Evolutionary conservation across 495 filamentous ascomycete species (phyloP), one percentile per base, ranked within the genome.

Genomic region (Cercophora sp.): DNA sequence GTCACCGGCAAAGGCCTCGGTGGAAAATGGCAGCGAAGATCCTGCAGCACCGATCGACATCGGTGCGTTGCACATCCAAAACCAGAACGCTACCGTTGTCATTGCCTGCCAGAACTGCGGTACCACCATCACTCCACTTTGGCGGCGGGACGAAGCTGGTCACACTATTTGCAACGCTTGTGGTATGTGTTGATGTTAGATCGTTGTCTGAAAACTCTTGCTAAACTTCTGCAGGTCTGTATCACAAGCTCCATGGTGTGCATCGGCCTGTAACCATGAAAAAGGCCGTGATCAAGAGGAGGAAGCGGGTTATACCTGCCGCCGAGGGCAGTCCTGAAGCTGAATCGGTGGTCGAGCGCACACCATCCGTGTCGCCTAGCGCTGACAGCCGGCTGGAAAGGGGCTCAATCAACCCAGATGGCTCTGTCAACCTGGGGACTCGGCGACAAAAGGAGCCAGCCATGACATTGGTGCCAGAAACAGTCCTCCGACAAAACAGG

Each of bases 141-240:
- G 93, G 93, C 79, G 93, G 60, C 83, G 93, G 57, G 93, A 97
- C 66, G 93, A 96, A 68, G 83, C 83, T 58, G 94, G 94, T 11
- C 90, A 96, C 74, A 96, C 91, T 4, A 97, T 98, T 54, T 98
- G 93, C 74, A 98, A 98, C 73, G 93, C 93, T 47, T 98, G 93
- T 70, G 93, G 93, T 96, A 80, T 62, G 89, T 78, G 55, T 8
- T 10, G n/a, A n/a, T 34, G 8, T 11, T 24, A 16, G 5, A n/a
- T 4, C 8, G 20, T 16, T 5, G 9, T 2, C 20, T 13, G 29
- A 25, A 41, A 11, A 5, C 16, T 18, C 11, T 3, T 29, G 31
- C 57, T 68, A 29, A 68, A 53, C 18, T 51, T 31, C 15, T 8
- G 5, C 23, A 96, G 91, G 91, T 25, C 73, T 97, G n/a, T 97